Percentiles rank a stretch among this genome's conserved stretches.
These are phyloP conservation scores for Coemansia sp. DNA, from an alignment of 192 early-diverging fungal species.

Conservation along the genomic window DNA sequence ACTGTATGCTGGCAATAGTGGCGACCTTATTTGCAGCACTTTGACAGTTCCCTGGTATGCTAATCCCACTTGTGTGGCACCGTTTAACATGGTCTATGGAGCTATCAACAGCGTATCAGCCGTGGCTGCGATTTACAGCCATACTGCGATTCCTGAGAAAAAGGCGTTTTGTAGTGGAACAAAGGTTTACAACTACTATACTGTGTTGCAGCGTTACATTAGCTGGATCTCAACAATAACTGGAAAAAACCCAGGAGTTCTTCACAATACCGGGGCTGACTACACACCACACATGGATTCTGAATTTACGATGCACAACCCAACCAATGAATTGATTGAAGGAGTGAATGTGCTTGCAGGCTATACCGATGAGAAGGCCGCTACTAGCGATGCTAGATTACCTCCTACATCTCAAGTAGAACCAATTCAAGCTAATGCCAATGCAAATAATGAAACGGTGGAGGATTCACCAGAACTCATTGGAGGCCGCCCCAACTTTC, in stretches of 20 bases:
- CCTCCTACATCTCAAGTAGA: background rate
- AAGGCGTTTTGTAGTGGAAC: constrained; percentile 16
- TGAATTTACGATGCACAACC: background rate
- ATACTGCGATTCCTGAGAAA: constrained; percentile 10
- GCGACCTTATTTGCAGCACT: constrained; percentile 14
- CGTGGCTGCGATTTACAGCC: constrained; percentile 21
- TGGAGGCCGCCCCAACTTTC: background rate
- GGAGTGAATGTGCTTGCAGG: background rate
- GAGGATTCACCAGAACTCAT: background rate
- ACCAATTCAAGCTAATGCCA: background rate
- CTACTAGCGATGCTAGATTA: no score
- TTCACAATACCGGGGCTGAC: background rate
- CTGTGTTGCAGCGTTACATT: constrained; percentile 25
- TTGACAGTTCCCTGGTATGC: constrained; percentile 1
- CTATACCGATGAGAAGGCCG: background rate
- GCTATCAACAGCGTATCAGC: background rate
- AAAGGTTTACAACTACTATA: constrained; percentile 25
- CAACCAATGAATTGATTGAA: background rate
- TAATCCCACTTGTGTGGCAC: constrained; percentile 9
- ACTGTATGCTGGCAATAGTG: constrained; percentile 9
- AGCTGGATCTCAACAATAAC: constrained; percentile 9
- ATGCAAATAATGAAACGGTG: background rate
- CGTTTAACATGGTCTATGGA: constrained; percentile 16
- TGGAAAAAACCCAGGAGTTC: background rate
- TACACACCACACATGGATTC: background rate